Base-by-base conservation (phyloP, 1,284 basidiomycete species). In the Vanrija sp. region DNA sequence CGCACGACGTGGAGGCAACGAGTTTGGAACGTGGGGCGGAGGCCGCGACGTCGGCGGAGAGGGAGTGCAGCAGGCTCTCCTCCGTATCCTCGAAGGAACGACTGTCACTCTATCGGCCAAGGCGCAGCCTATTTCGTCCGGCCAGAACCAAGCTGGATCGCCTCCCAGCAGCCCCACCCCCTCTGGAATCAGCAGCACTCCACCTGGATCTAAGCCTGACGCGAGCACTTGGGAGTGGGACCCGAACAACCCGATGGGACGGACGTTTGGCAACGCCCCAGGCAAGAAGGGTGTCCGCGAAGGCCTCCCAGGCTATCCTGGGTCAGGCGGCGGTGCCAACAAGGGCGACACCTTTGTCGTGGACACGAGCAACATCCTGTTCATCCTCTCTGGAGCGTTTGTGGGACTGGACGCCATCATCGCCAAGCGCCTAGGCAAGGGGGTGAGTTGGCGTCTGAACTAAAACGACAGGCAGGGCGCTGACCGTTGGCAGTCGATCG, bases 11-110 rank as follows among this genome's bases (percentile, higher is more conserved):
- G 86, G 85, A 54, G 78, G 80, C 23, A 79, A 81, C 12, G 85
- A 87, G 14, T 61, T 63, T 24, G 72, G 71, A 3, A 66, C 64
- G 1, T 75, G 67, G 62, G 75, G 86, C 4, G 66, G 68, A 7
- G 86, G 87, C 1, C 84, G 91, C 47, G 95, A 98, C 69, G 93
- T 98, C 0, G 88, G 90, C 19, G 94, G 94, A 5, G 93, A 96
- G 79, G 94, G 94, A 35, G 94, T 98, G 3, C 94, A 98, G 67
- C 94, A 97, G 73, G 79, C 90, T 10, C 79, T 98, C 20, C 78
- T 98, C 1, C 82, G 92, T 45, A 87, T 97, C 82, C 86, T 98
- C 80, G 94, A 98, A 78, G 94, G 94, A 2, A 86, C 89, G 0
- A 79, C 85, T 4, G 81, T 98, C 22, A 86, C 85, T 10, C 81